A percentile compares a stretch with the other conserved stretches of the same genome.
phyloP scores from a whole-genome alignment of 2,329 filamentous ascomycete genomes.

The Pestalotiopsis sp. region DNA sequence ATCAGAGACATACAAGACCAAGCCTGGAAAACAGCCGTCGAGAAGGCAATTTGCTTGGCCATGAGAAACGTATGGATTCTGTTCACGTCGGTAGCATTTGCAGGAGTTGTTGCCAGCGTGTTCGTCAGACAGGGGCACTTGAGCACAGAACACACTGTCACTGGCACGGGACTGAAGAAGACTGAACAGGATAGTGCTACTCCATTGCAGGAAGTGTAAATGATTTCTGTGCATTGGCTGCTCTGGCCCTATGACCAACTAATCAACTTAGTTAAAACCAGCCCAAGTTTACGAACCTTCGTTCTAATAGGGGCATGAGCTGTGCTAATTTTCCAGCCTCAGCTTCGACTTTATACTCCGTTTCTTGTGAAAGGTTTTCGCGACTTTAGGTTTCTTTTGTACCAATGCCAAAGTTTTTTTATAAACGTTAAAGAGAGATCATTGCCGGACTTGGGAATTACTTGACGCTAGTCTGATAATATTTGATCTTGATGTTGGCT shows the following conservation, averaged over 20 bases:
- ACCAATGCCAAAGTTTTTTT: too few relatives aligned
- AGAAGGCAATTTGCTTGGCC: not conserved
- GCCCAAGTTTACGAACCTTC: not conserved
- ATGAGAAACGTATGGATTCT: constrained; percentile 6
- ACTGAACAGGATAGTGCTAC: not conserved
- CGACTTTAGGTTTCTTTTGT: too few relatives aligned
- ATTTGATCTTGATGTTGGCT: too few relatives aligned
- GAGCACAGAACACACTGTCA: constrained; percentile 7
- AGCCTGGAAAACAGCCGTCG: not conserved
- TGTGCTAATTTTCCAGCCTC: too few relatives aligned
- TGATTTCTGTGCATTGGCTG: not conserved
- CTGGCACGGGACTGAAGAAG: constrained; percentile 6
- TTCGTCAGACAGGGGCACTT: not conserved
- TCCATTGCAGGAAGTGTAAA: not conserved
- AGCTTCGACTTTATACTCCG: too few relatives aligned
- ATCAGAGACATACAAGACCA: not conserved
- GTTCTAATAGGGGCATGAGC: not conserved
- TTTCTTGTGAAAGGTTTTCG: too few relatives aligned
- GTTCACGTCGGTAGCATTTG: not conserved
- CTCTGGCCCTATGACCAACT: not conserved
- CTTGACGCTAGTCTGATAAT: too few relatives aligned
- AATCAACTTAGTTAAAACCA: not conserved
- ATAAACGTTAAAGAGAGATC: too few relatives aligned
- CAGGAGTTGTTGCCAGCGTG: not conserved
- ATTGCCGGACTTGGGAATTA: too few relatives aligned